A percentile compares a stretch with the other conserved stretches of the same genome.
phyloP scores from a whole-genome alignment of 164 flowering plant genomes.

The Taxillus chinensis region DNA sequence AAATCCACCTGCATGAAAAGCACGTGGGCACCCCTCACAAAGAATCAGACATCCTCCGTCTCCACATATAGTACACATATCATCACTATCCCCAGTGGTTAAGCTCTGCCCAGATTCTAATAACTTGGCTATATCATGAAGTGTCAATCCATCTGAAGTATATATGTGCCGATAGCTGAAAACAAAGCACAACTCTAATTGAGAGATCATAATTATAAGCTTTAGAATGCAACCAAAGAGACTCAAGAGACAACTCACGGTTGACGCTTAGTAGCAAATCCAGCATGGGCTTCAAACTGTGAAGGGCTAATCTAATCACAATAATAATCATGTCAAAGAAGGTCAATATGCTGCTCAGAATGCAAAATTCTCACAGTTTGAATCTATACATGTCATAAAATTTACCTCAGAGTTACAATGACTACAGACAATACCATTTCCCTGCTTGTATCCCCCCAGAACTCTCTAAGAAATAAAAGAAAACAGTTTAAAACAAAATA shows the following conservation, averaged over 20 bases:
- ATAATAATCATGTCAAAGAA: background rate
- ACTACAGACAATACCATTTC: constrained; percentile 68
- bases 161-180: constrained; percentile 86
- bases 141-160: constrained; percentile 64
- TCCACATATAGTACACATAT: constrained; percentile 79
- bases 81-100: constrained; percentile 49
- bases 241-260: constrained; percentile 56
- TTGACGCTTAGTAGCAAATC: constrained; percentile 87
- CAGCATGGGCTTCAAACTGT: constrained; percentile 95
- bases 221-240: background rate
- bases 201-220: background rate
- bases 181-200: constrained; percentile 6
- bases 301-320: constrained; percentile 78
- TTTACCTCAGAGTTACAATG: constrained; percentile 61
- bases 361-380: background rate
- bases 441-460: constrained; percentile 67
- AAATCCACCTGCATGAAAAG: constrained; percentile 60
- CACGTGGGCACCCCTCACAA: constrained; percentile 71
- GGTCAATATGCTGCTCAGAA: background rate
- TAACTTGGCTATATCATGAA: constrained; percentile 76
- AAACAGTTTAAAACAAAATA: constrained; percentile 1
- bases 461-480: constrained; percentile 34
- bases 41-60: constrained; percentile 59
- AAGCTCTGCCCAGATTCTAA: constrained; percentile 59
- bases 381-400: background rate